These are phyloP conservation scores for Curvularia spicifera DNA, from an alignment of 2,329 filamentous ascomycete species.

Conservation along the genomic window DNA sequence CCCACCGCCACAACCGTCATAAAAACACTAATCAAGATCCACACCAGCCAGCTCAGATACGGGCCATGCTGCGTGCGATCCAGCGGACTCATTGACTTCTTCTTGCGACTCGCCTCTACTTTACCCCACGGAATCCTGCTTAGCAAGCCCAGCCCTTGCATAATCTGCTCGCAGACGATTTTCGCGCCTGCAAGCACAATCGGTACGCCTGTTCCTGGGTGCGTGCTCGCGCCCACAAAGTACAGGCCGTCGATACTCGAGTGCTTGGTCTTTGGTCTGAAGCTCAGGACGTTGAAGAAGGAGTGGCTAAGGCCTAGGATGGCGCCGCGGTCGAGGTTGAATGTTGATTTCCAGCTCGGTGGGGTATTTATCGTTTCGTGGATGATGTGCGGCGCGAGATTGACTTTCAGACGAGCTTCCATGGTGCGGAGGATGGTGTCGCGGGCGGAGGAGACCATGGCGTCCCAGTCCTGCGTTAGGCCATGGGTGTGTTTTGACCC, in stretches of 20 bases:
- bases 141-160: slow-evolving; percentile 45
- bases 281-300: slow-evolving; percentile 75
- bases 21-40: slow-evolving; percentile 20
- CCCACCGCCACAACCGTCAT: slow-evolving; percentile 5
- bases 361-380: slow-evolving; percentile 73
- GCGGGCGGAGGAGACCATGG: slow-evolving; percentile 66
- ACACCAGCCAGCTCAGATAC: slow-evolving; percentile 27
- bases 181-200: slow-evolving; percentile 74
- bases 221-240: slow-evolving; percentile 77
- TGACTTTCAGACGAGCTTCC: slow-evolving; percentile 64
- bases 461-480: slow-evolving; percentile 64
- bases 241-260: slow-evolving; percentile 62
- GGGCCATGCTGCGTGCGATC: slow-evolving; percentile 26
- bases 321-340: slow-evolving; percentile 77
- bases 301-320: slow-evolving; percentile 75
- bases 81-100: slow-evolving; percentile 14
- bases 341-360: slow-evolving; percentile 66
- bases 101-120: slow-evolving; percentile 3
- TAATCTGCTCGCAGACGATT: slow-evolving; percentile 63
- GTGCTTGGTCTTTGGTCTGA: slow-evolving; percentile 66
- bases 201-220: slow-evolving; percentile 78
- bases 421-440: slow-evolving; percentile 67
- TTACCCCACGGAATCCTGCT: slow-evolving; percentile 50
- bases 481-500: slow-evolving; percentile 51
- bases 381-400: slow-evolving; percentile 58